These are phyloP conservation scores for Epichloe typhina DNA, from an alignment of 2,329 filamentous ascomycete species.

Conservation along the genomic window DNA sequence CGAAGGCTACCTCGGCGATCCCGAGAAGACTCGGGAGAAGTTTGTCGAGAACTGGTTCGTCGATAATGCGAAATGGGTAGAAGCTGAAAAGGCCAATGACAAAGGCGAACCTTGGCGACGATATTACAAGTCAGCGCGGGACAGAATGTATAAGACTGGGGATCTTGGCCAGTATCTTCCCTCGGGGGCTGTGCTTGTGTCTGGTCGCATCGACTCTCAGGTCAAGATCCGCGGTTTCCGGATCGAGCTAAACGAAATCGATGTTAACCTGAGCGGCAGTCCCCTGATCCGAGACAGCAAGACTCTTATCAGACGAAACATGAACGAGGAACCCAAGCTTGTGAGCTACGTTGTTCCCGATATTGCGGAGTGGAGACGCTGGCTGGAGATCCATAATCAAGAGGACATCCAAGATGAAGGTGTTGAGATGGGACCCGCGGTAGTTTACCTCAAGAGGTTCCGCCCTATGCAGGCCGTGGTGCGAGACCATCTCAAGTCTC, in stretches of 20 bases:
- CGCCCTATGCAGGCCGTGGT: conserved; percentile 34
- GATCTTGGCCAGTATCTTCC: conserved; percentile 69
- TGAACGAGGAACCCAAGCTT: conserved; percentile 57
- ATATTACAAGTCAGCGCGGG: conserved; percentile 68
- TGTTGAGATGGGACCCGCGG: conserved; percentile 28
- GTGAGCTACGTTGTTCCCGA: conserved; percentile 86
- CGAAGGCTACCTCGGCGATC: conserved; percentile 59
- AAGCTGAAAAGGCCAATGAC: conserved; percentile 9
- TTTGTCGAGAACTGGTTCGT: conserved; percentile 83
- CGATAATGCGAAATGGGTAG: conserved; percentile 14
- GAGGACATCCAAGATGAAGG: conserved; percentile 43
- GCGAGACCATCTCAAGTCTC: conserved; percentile 55
- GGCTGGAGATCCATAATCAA: conserved; percentile 42
- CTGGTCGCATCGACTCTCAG: conserved; percentile 73
- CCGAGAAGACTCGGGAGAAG: conserved; percentile 53
- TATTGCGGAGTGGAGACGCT: conserved; percentile 55
- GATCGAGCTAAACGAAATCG: conserved; percentile 90
- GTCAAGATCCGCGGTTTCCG: conserved; percentile 95
- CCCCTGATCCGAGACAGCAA: conserved; percentile 71
- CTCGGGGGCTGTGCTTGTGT: conserved; percentile 59
- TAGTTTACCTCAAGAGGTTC: conserved; percentile 31
- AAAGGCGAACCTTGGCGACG: conserved; percentile 60
- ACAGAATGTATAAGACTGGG: conserved; percentile 77
- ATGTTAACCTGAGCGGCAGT: conserved; percentile 64
- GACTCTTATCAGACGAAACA: conserved; percentile 51